These are phyloP conservation scores for Sclerotinia subarctica DNA, from an alignment of 2,329 filamentous ascomycete species.

Conservation along the genomic window DNA sequence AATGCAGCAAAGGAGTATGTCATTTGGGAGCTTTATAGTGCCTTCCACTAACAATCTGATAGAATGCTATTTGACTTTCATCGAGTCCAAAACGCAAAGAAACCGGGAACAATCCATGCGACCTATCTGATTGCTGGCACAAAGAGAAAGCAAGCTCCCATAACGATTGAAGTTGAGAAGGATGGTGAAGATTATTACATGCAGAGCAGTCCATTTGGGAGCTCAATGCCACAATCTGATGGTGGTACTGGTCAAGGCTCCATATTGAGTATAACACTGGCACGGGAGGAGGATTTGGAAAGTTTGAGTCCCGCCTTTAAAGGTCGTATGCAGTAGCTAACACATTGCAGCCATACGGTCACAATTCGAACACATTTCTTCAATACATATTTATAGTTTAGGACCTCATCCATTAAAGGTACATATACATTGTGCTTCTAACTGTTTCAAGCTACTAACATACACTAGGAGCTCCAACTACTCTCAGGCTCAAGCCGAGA, in stretches of 20 bases:
- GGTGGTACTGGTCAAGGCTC: slow-evolving; percentile 50
- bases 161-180: slow-evolving; percentile 41
- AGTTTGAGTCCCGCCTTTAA: slow-evolving; percentile 45
- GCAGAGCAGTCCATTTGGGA: slow-evolving; percentile 61
- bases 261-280: slow-evolving; percentile 61
- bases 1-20: slow-evolving; percentile 82
- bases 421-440: slow-evolving; percentile 23
- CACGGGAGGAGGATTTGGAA: slow-evolving; percentile 69
- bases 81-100: slow-evolving; percentile 70
- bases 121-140: slow-evolving; percentile 85
- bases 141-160: slow-evolving; percentile 45
- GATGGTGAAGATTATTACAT: slow-evolving; percentile 66
- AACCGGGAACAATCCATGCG: slow-evolving; percentile 73
- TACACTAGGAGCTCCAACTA: slow-evolving; percentile 56
- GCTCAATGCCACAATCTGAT: slow-evolving; percentile 58
- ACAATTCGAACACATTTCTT: slow-evolving; percentile 68
- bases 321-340: slow-evolving; percentile 19
- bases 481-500: slow-evolving; percentile 68
- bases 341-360: slow-evolving; percentile 56
- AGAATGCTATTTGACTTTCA: slow-evolving; percentile 90
- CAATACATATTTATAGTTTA: slow-evolving; percentile 86
- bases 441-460: slow-evolving; percentile 11
- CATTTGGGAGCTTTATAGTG: neutral
- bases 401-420: slow-evolving; percentile 67
- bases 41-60: slow-evolving; percentile 22